These are phyloP conservation scores for Cryptococcus wingfieldii DNA, from an alignment of 1,284 basidiomycete species.

Conservation along the genomic window DNA sequence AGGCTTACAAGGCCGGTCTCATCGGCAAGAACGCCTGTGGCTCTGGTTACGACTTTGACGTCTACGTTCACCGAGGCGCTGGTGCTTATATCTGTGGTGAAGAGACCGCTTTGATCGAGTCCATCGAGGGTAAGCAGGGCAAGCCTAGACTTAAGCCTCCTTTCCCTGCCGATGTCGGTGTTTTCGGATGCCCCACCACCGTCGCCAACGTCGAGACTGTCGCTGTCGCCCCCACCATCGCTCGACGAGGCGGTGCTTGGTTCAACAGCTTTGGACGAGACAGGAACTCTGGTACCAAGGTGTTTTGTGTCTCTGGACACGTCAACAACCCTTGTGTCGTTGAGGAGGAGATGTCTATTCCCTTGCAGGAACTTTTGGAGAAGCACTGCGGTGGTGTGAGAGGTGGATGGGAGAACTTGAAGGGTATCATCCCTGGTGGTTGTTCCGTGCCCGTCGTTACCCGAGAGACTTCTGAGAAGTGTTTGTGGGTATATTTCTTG, in stretches of 20 bases:
- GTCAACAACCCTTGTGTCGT: slow-evolving; percentile 98
- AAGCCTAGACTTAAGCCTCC: slow-evolving; percentile 98
- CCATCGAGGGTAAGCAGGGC: slow-evolving; percentile 93
- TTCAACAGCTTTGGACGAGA: slow-evolving; percentile 89
- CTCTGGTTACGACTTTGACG: slow-evolving; percentile 89
- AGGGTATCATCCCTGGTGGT: slow-evolving; percentile 89
- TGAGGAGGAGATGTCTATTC: slow-evolving; percentile 99
- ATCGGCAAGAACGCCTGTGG: slow-evolving; percentile 91
- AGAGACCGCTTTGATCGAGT: slow-evolving; percentile 97
- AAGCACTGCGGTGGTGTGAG: slow-evolving; percentile 93
- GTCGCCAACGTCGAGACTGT: slow-evolving; percentile 99
- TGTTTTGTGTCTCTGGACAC: slow-evolving; percentile 93
- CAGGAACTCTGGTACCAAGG: slow-evolving; percentile 91
- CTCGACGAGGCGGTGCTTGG: slow-evolving; percentile 85
- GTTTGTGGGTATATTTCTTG: slow-evolving; percentile 60
- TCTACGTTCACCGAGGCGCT: slow-evolving; percentile 94
- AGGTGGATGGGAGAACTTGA: slow-evolving; percentile 93
- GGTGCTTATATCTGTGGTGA: slow-evolving; percentile 99
- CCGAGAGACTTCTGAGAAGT: slow-evolving; percentile 72
- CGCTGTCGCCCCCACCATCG: slow-evolving; percentile 94
- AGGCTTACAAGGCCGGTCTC: slow-evolving; percentile 88
- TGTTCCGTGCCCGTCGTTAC: slow-evolving; percentile 93
- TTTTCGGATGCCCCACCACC: slow-evolving; percentile 95
- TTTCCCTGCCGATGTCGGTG: slow-evolving; percentile 95
- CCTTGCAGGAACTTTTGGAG: slow-evolving; percentile 87